A percentile compares a stretch with the other conserved stretches of the same genome.
These are phyloP conservation scores for Hypoxylon sp. DNA, from an alignment of 2,329 filamentous ascomycete genomes.

Conservation along the genomic window DNA sequence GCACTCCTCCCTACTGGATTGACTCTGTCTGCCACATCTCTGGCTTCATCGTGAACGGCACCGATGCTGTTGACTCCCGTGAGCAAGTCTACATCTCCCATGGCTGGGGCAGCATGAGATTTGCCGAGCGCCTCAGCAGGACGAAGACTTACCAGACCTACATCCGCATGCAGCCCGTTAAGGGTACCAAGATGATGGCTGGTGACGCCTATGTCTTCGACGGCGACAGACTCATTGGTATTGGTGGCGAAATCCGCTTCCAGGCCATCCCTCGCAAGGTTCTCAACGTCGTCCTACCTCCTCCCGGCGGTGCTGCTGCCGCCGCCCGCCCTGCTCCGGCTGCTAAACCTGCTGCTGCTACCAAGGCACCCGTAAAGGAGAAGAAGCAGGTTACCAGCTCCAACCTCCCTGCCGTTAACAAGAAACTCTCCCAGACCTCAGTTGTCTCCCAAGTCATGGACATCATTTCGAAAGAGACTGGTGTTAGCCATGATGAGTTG, in stretches of 20 bases:
- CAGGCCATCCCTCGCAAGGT: constrained; percentile 76
- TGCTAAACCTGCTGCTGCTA: constrained; percentile 54
- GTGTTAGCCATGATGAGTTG: constrained; percentile 68
- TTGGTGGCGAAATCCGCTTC: constrained; percentile 73
- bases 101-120: constrained; percentile 69
- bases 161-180: constrained; percentile 70
- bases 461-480: constrained; percentile 71
- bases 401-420: constrained; percentile 66
- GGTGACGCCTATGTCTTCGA: constrained; percentile 71
- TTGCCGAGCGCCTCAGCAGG: constrained; percentile 62
- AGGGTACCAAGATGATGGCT: constrained; percentile 66
- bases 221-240: constrained; percentile 64
- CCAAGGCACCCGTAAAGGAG: constrained; percentile 58
- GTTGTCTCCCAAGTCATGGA: constrained; percentile 64
- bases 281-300: constrained; percentile 77
- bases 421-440: constrained; percentile 63
- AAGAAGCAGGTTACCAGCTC: constrained; percentile 63
- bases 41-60: constrained; percentile 73
- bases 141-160: constrained; percentile 69
- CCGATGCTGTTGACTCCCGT: constrained; percentile 68
- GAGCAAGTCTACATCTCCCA: constrained; percentile 72
- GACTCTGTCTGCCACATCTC: constrained; percentile 72
- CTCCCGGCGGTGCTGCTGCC: constrained; percentile 66
- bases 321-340: constrained; percentile 56
- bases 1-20: constrained; percentile 72